Evolutionary conservation across 1,284 basidiomycete species (phyloP).

Genomic region (Rhodotorula sp.): DNA sequence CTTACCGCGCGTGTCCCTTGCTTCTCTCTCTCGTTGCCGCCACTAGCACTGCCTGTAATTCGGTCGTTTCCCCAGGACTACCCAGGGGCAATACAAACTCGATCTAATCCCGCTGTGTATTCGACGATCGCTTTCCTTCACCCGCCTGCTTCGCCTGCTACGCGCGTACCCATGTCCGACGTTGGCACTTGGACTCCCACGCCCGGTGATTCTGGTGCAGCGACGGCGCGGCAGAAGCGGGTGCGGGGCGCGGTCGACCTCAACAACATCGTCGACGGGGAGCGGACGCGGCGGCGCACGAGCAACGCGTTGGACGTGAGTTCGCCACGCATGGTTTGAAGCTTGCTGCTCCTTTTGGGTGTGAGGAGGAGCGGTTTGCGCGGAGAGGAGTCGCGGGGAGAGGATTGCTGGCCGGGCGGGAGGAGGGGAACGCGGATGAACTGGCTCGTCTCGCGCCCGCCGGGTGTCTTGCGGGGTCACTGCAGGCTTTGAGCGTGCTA

Average conservation of each 20-base stretch:
- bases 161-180: no score
- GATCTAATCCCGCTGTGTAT: neutral
- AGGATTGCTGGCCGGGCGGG: neutral
- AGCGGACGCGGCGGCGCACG: conserved; percentile 4
- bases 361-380: neutral
- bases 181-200: neutral
- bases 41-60: no score
- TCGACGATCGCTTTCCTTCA: no score
- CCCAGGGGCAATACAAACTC: neutral
- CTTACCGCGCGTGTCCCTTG: neutral
- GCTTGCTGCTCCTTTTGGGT: neutral
- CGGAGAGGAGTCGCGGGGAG: neutral
- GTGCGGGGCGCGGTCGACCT: conserved; percentile 1
- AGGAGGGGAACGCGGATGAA: neutral
- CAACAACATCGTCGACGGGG: conserved; percentile 5
- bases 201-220: neutral
- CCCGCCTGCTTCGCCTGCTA: no score
- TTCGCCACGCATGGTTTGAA: rapidly evolving
- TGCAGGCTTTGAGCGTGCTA: no score
- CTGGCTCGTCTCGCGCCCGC: no score
- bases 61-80: neutral
- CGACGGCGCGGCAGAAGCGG: neutral
- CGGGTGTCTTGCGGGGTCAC: no score
- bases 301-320: conserved; percentile 6
- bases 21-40: neutral